Evolutionary conservation across 2,329 filamentous ascomycete genomes (phyloP).

Genomic region (Verticillium nonalfalfae): DNA sequence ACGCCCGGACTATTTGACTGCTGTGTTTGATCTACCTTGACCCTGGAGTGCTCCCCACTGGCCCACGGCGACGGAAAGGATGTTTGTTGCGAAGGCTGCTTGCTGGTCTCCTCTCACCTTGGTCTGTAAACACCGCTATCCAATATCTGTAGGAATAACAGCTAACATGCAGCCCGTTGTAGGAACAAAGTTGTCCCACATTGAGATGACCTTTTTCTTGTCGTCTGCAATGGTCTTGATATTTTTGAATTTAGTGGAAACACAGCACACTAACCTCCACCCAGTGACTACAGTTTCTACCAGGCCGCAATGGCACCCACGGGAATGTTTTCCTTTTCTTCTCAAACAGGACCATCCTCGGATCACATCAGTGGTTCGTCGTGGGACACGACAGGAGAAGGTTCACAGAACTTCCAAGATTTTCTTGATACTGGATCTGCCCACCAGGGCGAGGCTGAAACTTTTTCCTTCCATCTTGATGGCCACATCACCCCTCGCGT

Average conservation of each 20-base stretch:
- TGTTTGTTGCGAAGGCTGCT: background rate
- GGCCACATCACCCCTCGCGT: slow-evolving; percentile 48
- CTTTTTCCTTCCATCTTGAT: slow-evolving; percentile 39
- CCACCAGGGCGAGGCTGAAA: slow-evolving; percentile 46
- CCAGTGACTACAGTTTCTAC: slow-evolving; percentile 51
- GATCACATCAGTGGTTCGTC: slow-evolving; percentile 48
- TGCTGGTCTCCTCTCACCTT: slow-evolving; percentile 1
- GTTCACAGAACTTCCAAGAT: slow-evolving; percentile 52
- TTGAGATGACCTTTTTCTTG: slow-evolving; percentile 22
- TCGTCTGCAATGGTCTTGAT: slow-evolving; percentile 15
- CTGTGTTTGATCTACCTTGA: background rate
- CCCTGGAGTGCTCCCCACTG: background rate
- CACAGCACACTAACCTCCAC: slow-evolving; percentile 50
- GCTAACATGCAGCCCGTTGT: slow-evolving; percentile 26
- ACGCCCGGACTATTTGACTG: background rate
- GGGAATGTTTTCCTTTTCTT: slow-evolving; percentile 52
- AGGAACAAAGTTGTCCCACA: slow-evolving; percentile 54
- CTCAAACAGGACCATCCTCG: slow-evolving; percentile 52
- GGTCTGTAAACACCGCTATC: slow-evolving; percentile 29
- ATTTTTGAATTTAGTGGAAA: slow-evolving; percentile 31
- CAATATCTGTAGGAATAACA: slow-evolving; percentile 10
- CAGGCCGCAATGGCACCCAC: slow-evolving; percentile 43
- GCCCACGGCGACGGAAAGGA: background rate
- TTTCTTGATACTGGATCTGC: slow-evolving; percentile 43
- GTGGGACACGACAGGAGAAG: slow-evolving; percentile 52